Evolutionary conservation across 306 rosid species (phyloP), one percentile per base, ranked within the genome.

Genomic region (Cucurbita ficifolia): DNA sequence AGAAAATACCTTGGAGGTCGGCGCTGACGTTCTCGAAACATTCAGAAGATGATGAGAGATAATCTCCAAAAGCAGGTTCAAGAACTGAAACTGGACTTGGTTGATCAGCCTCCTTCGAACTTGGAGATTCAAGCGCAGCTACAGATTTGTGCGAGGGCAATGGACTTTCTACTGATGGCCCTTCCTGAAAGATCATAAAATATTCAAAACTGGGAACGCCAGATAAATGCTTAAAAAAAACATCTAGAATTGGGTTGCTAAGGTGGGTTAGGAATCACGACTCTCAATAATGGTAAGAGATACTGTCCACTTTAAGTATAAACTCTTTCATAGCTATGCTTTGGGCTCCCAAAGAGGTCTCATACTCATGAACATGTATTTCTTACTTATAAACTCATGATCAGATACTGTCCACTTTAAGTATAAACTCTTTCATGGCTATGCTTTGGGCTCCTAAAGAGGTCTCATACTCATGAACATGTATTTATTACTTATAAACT

Each of bases 31-130:
- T 87, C 81, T 81, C 96, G 71, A 94, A 94, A 80, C 97, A 94
- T 76, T 88, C 99, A n/a, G 99, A 88, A 78, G 86, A 84, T 40
- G 96, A 89, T 69, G 99, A 87, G 50, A 88, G 39, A 73, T 94
- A 95, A 83, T 91, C 97, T 0, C 81, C 80, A 64, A 86, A 89
- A 52, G 96, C 84, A 79, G 90, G 88, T 79, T 90, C 96, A 46
- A 94, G 82, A 76, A 91, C 90, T 64, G 99, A 94, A 82, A 91
- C 88, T 14, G 99, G 99, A 84, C 99, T 94, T 46, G 97, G 99
- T 70, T 91, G 99, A 75, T 94, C 97, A 75, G 87, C 87, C 70
- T 89, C 99, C 87, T 94, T 93, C 33, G 86, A 77, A 76, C 83
- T 81, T 35, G 84, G 79, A 55, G 97, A 85, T 79, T 84, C 88